Evolutionary conservation across 164 flowering plant genomes (phyloP).

Genomic region (Amborella trichopoda): DNA sequence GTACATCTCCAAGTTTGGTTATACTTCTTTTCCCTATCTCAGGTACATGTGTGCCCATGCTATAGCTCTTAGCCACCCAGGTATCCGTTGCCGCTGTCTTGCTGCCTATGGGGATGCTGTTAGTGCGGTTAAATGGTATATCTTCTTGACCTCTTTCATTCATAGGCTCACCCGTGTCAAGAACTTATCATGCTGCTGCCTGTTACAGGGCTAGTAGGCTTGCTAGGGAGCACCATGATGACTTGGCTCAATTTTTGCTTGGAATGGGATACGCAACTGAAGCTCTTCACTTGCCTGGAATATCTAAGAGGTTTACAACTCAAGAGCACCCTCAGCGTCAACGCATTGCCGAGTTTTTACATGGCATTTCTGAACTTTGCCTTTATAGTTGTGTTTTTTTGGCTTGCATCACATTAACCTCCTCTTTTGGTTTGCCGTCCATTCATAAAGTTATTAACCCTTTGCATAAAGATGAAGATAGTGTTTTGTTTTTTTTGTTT

Average conservation of each 20-base stretch:
- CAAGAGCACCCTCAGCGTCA: not conserved
- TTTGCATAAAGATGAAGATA: no score
- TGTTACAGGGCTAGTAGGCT: slow-evolving; percentile 91
- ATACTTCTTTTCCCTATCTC: slow-evolving; percentile 4
- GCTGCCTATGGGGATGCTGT: slow-evolving; percentile 99
- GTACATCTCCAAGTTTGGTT: no score
- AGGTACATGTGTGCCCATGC: slow-evolving; percentile 99
- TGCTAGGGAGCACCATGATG: slow-evolving; percentile 99
- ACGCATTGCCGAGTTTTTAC: not conserved
- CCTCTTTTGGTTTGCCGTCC: no score
- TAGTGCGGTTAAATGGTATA: slow-evolving; percentile 94
- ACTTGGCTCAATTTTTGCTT: slow-evolving; percentile 92
- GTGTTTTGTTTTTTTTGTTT: no score
- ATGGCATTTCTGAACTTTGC: not conserved
- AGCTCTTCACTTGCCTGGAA: slow-evolving; percentile 98
- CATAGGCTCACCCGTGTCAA: not conserved
- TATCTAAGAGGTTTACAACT: slow-evolving; percentile 69
- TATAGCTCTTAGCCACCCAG: slow-evolving; percentile 88
- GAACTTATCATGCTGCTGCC: slow-evolving; percentile 1
- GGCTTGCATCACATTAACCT: no score
- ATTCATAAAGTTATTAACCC: no score
- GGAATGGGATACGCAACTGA: slow-evolving; percentile 99
- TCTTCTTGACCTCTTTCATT: not conserved
- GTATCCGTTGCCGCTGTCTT: slow-evolving; percentile 97
- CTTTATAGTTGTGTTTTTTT: no score